These are phyloP conservation scores for Nicotiana obtusifolia DNA, from an alignment of 257 asterid genomes.

Conservation along the genomic window DNA sequence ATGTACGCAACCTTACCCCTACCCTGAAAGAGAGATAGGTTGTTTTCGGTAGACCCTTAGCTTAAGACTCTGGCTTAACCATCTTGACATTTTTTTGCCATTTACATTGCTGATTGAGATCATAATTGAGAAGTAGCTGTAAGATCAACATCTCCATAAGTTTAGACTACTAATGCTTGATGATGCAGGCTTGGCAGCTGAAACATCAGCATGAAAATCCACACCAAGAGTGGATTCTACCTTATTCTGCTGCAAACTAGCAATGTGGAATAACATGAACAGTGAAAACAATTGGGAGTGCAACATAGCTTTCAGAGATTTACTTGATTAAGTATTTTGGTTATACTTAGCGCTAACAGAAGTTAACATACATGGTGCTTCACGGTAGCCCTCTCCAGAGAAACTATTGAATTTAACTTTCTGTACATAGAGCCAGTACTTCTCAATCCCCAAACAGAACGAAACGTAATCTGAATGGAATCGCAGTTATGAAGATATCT, in stretches of 20 bases:
- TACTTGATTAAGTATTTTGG: background rate
- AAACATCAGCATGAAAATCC: constrained; percentile 28
- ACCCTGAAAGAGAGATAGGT: too few relatives aligned
- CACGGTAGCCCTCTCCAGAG: background rate
- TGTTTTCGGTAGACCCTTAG: too few relatives aligned
- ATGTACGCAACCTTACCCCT: too few relatives aligned
- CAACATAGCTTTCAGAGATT: background rate
- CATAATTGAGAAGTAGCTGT: background rate
- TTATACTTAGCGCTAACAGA: background rate
- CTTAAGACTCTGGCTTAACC: background rate
- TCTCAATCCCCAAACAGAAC: background rate
- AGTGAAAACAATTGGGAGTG: background rate
- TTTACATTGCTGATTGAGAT: background rate
- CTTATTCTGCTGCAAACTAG: constrained; percentile 30
- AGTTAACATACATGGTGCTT: background rate
- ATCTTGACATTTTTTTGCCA: background rate
- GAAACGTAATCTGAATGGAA: background rate
- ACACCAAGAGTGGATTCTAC: constrained; percentile 26
- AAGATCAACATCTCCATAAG: background rate
- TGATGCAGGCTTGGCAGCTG: constrained; percentile 47
- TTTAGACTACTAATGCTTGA: background rate
- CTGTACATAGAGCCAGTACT: background rate
- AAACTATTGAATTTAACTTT: background rate
- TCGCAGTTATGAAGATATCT: background rate
- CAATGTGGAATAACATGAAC: background rate